Evolutionary conservation across 192 early-diverging fungal species (phyloP).

Genomic region (Coemansia sp.): DNA sequence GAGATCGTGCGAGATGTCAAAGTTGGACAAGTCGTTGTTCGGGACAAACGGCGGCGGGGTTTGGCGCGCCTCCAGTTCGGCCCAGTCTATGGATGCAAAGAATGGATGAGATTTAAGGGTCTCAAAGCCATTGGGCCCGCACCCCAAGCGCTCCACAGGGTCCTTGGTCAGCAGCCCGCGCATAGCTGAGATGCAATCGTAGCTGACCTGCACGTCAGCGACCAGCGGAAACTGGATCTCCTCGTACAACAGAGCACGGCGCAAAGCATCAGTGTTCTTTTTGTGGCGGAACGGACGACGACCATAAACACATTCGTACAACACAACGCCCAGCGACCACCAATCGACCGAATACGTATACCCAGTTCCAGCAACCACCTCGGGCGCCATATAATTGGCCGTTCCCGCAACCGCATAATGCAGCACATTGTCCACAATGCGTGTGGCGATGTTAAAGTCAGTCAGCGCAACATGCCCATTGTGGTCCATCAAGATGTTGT

Average conservation of each 20-base stretch:
- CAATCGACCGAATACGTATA: conserved; percentile 88
- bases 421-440: conserved; percentile 56
- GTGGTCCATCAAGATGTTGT: conserved; percentile 79
- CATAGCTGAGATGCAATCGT: conserved; percentile 71
- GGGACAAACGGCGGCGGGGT: conserved; percentile 80
- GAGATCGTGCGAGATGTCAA: conserved; percentile 93
- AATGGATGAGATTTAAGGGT: conserved; percentile 75
- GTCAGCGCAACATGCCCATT: conserved; percentile 86
- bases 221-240: conserved; percentile 63
- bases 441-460: conserved; percentile 95
- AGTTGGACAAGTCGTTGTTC: conserved; percentile 85
- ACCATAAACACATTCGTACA: conserved; percentile 86
- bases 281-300: conserved; percentile 68
- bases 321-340: conserved; percentile 91
- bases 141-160: conserved; percentile 73
- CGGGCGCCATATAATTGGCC: conserved; percentile 89
- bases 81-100: conserved; percentile 78
- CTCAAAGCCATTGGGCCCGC: conserved; percentile 69
- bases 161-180: conserved; percentile 76
- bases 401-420: conserved; percentile 86
- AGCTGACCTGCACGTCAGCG: conserved; percentile 55
- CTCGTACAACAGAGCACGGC: conserved; percentile 64
- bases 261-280: conserved; percentile 61
- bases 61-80: conserved; percentile 67
- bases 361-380: conserved; percentile 64